Base-by-base conservation (phyloP, 2,329 filamentous ascomycete genomes). In the Epichloe bromicola region DNA sequence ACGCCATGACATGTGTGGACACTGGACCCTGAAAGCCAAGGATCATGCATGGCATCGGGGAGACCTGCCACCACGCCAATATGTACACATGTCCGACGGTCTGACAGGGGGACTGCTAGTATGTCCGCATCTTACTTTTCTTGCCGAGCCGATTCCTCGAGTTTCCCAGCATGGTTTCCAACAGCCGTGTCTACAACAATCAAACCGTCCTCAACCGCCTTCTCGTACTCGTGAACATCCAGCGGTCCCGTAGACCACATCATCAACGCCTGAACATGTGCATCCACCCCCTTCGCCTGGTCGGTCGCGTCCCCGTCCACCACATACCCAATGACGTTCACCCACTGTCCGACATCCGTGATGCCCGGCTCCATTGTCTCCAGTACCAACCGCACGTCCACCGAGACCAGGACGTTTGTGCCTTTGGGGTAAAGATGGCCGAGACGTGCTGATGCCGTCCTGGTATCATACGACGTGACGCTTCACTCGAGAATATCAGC, bases 311-410 rank as follows among this genome's bases (percentile, higher is more conserved):
- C 17, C 15, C 34, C 17, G 12, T 51, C 50, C 34, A 23, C 74
- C 50, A 90, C 72, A 64, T 94, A 94, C 5, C 90, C 91, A 57
- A 96, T 79, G 3, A 96, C 75, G 63, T 96, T 95, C 47, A 96
- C 67, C 89, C 90, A 96, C 53, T 84, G 76, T n/a, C 91, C 91
- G 26, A 85, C 70, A 48, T 81, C 75, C 49, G 85, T 75, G 48
- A 86, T 74, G 51, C 82, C 75, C 20, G 75, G 67, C 19, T 77
- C 79, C 52, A 93, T 68, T 10, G 70, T 74, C 59, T 82, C 76
- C 5, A 95, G 74, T 3, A 94, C 66, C 56, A 90, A 78, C 49
- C 79, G 75, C 53, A 94, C 75, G 60, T 93, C 80, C 37, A 95
- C 86, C 38, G 72, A 63, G 1, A 80, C 83, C 46, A 67, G 67